Conservation (phyloP, 768 basidiomycete species). For the Termitomyces sp. region DNA sequence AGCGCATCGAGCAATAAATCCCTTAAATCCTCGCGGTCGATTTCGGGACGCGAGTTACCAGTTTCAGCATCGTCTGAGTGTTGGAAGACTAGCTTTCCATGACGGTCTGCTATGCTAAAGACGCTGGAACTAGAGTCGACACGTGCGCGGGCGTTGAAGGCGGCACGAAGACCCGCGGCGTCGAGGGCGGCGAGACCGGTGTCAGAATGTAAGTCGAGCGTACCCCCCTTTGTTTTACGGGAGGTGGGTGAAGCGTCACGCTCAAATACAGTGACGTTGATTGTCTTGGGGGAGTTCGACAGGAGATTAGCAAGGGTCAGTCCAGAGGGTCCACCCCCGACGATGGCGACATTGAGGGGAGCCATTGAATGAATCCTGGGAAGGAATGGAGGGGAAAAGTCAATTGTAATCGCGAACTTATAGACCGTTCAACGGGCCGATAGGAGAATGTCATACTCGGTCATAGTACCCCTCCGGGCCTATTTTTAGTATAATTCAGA, state of each 20-base stretch:
- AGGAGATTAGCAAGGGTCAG: conserved; percentile 21
- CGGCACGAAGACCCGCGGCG: conserved; percentile 17
- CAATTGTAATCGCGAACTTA: not conserved
- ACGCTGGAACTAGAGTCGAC: conserved; percentile 10
- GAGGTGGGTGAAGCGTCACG: conserved; percentile 14
- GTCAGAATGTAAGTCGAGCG: conserved; percentile 20
- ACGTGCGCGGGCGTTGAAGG: conserved; percentile 17
- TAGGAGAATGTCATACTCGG: not conserved
- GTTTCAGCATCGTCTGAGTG: conserved; percentile 2
- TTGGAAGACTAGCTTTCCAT: conserved; percentile 5
- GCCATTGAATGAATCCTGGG: not conserved
- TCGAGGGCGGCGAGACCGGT: conserved; percentile 19
- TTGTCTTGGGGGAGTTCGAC: not conserved
- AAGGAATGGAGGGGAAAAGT: not conserved
- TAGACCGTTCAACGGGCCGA: not conserved
- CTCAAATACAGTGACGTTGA: conserved; percentile 17
- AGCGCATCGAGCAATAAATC: conserved; percentile 20
- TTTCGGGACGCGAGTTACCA: conserved; percentile 17
- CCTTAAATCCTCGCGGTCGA: conserved; percentile 18
- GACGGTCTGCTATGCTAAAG: conserved; percentile 11
- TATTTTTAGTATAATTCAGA: too few relatives aligned
- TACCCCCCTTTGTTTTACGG: conserved; percentile 19
- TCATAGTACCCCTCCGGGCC: too few relatives aligned
- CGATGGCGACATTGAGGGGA: conserved; percentile 13
- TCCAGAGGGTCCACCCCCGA: conserved; percentile 19